Conservation (phyloP, 495 filamentous ascomycete genomes). For the Pyronema domesticum region DNA sequence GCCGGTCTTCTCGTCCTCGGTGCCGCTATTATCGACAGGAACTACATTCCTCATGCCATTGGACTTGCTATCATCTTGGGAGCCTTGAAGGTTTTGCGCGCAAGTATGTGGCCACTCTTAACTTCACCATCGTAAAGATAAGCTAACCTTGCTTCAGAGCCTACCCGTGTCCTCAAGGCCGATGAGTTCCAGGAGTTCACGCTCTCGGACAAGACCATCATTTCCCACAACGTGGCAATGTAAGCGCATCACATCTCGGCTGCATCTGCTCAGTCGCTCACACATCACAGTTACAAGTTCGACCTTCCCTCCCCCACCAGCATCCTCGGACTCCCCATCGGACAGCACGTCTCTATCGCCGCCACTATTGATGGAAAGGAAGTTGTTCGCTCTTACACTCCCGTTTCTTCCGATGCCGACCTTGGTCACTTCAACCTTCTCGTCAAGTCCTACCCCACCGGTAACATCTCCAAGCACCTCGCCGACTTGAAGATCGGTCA, state of each 20-base stretch:
- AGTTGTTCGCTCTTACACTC: constrained; percentile 86
- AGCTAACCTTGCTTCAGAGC: constrained; percentile 29
- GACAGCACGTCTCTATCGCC: constrained; percentile 90
- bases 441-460: constrained; percentile 88
- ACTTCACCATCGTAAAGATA: background rate
- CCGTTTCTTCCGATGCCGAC: constrained; percentile 59
- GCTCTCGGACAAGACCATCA: constrained; percentile 73
- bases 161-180: constrained; percentile 60
- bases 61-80: constrained; percentile 41
- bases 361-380: constrained; percentile 70
- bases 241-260: constrained; percentile 19
- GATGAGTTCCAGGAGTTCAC: constrained; percentile 74
- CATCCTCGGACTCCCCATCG: constrained; percentile 88
- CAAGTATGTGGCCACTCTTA: constrained; percentile 31
- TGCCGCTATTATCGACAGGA: constrained; percentile 53
- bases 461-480: constrained; percentile 86
- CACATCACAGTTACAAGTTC: constrained; percentile 58
- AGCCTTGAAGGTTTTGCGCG: constrained; percentile 43
- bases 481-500: constrained; percentile 63
- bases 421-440: constrained; percentile 79
- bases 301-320: constrained; percentile 50
- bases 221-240: constrained; percentile 97
- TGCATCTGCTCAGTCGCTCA: background rate
- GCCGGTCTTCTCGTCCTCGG: constrained; percentile 63
- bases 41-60: constrained; percentile 60